A percentile compares a stretch with the other conserved stretches of the same genome.
Evolutionary conservation across 495 filamentous ascomycete genomes (phyloP).

Genomic region (Parachaetomium inaequale): DNA sequence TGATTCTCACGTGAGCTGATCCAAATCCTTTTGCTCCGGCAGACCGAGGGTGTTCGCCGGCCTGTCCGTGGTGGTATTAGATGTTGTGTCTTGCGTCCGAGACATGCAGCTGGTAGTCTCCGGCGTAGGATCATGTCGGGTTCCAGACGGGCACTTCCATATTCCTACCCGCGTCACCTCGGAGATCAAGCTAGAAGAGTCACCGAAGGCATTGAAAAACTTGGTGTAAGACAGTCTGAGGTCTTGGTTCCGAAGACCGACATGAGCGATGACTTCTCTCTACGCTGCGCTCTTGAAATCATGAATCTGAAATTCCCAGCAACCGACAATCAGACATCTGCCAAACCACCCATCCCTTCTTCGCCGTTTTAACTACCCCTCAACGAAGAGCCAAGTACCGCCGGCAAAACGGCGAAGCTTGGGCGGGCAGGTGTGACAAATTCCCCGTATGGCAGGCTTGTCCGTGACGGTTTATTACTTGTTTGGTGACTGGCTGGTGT

Average conservation of each 20-base stretch:
- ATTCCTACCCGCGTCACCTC: background rate
- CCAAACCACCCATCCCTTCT: too few relatives aligned
- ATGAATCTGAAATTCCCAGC: too few relatives aligned
- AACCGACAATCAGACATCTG: background rate
- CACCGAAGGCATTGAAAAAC: background rate
- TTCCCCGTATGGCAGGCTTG: background rate
- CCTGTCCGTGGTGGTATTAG: background rate
- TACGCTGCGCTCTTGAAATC: too few relatives aligned
- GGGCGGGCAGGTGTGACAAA: too few relatives aligned
- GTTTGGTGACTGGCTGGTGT: background rate
- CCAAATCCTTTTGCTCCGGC: background rate
- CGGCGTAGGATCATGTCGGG: background rate
- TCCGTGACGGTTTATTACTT: background rate
- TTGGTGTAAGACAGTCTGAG: too few relatives aligned
- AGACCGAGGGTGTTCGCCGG: background rate
- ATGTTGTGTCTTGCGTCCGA: background rate
- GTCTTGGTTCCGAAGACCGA: too few relatives aligned
- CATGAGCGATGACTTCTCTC: too few relatives aligned
- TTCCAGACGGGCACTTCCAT: too few relatives aligned
- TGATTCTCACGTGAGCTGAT: background rate
- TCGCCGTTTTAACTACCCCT: background rate
- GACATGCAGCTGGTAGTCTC: background rate
- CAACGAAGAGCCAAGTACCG: too few relatives aligned
- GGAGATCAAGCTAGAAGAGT: background rate
- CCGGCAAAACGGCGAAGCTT: too few relatives aligned